Evolutionary conservation across 2,329 filamentous ascomycete species (phyloP).

Genomic region (Fusarium sp.): DNA sequence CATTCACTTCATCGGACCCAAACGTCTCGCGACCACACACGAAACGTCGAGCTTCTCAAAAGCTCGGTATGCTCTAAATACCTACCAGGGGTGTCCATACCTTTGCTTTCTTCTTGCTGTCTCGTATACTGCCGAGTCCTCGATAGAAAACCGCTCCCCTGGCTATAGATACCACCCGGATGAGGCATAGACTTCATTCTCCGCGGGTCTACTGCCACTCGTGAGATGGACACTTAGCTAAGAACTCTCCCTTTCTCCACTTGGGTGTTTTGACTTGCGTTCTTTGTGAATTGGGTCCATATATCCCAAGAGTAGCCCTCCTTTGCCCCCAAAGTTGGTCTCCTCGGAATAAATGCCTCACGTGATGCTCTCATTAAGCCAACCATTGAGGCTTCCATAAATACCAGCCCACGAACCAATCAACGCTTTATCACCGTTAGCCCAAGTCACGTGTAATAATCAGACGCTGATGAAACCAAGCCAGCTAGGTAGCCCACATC

Average conservation of each 20-base stretch:
- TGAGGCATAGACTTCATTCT: too few species aligned
- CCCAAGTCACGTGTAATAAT: background rate
- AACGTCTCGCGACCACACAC: background rate
- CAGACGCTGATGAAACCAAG: background rate
- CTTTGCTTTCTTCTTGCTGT: background rate
- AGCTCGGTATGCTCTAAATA: background rate
- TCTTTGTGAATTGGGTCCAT: background rate
- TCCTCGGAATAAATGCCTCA: background rate
- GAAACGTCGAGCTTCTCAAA: background rate
- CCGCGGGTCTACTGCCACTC: too few species aligned
- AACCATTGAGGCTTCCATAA: background rate
- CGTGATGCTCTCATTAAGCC: background rate
- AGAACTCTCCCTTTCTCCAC: too few species aligned
- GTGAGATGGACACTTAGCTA: too few species aligned
- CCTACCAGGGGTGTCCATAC: background rate
- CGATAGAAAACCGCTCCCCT: background rate
- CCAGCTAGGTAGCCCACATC: background rate
- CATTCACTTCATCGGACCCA: background rate
- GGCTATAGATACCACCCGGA: background rate
- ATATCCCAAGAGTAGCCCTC: background rate
- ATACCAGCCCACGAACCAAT: background rate
- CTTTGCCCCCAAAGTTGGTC: background rate
- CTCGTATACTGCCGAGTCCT: background rate
- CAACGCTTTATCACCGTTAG: background rate
- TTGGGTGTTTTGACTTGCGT: background rate